Percentiles rank a stretch among this genome's conserved stretches.
Evolutionary conservation across 208 protist genomes (phyloP).

Genomic region (Naegleria gruberi): DNA sequence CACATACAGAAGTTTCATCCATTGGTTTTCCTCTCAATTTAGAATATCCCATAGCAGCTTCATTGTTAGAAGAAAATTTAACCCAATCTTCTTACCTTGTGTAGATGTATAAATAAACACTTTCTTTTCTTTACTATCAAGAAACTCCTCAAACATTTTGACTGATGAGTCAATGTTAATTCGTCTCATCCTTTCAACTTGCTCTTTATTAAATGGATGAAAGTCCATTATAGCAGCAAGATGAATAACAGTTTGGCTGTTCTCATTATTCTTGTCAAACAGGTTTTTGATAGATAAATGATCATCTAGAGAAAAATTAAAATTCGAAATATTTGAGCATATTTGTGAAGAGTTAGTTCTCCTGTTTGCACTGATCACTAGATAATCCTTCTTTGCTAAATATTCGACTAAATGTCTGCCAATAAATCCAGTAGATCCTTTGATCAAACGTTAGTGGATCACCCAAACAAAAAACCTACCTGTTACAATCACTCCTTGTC

Average conservation of each 20-base stretch:
- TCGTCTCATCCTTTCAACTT: not conserved
- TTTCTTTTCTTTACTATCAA: not conserved
- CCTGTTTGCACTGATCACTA: not conserved
- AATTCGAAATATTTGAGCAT: not conserved
- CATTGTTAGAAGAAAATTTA: too few relatives aligned
- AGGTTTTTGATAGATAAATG: not conserved
- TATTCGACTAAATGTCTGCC: not conserved
- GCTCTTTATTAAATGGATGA: not conserved
- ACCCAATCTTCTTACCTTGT: not conserved
- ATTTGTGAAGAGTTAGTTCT: not conserved
- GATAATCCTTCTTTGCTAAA: not conserved
- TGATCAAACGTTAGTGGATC: not conserved
- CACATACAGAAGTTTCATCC: not conserved
- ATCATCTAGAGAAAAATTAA: not conserved
- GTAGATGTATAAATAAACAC: not conserved
- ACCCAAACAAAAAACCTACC: not conserved
- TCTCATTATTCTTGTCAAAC: not conserved
- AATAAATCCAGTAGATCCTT: not conserved
- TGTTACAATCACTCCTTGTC: not conserved
- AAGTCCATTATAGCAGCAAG: not conserved
- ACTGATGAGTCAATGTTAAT: not conserved
- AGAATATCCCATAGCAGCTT: not conserved
- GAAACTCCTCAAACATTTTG: not conserved
- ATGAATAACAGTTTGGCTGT: not conserved
- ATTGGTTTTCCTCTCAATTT: not conserved